Base-by-base conservation (phyloP, 2,329 filamentous ascomycete genomes). In the Pyrenochaeta sp. region DNA sequence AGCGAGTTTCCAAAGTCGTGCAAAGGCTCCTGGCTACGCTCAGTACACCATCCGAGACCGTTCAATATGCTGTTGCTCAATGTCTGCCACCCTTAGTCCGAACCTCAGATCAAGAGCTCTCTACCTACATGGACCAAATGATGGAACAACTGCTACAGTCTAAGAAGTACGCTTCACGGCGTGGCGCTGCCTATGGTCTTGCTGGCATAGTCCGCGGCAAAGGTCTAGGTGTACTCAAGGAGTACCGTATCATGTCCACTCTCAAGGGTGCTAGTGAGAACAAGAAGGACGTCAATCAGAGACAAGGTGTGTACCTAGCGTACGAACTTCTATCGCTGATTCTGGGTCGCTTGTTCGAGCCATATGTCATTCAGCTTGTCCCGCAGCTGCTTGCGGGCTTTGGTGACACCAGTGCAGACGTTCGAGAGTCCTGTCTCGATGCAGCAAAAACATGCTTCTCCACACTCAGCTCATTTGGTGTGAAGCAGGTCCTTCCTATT, bases 371-470 rank as follows among this genome's bases (percentile, higher is more conserved):
- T 58, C 91, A 97, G 74, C 91, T 98, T 49, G 92, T 99, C 27
- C 94, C 94, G 22, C 92, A 97, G 72, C 83, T 99, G 24, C 86
- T 99, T 12, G 87, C 86, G 39, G 92, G 92, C 25, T 99, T 99
- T 69, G 93, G 95, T 53, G 95, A 99, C 76, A 84, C 86, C 53
- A 96, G 89, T 71, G 86, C 90, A 49, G 92, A 98, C 76, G 95
- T 99, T 30, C 90, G 95, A 74, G 93, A 97, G 65, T 92, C 93
- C 25, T 96, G 94, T 79, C 83, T 98, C 40, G 93, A 96, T 63
- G 92, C 95, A 36, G 91, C 95, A 49, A 98, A 97, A 80, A 91
- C 93, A 10, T 97, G 92, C 77, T 99, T 99, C 78, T 90, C 92
- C 5, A 93, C 89, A 67, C 81, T 99, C 54, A 98, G 93, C 79